Evolutionary conservation across 2,329 filamentous ascomycete species (phyloP).

Genomic region (Alternaria dauci): DNA sequence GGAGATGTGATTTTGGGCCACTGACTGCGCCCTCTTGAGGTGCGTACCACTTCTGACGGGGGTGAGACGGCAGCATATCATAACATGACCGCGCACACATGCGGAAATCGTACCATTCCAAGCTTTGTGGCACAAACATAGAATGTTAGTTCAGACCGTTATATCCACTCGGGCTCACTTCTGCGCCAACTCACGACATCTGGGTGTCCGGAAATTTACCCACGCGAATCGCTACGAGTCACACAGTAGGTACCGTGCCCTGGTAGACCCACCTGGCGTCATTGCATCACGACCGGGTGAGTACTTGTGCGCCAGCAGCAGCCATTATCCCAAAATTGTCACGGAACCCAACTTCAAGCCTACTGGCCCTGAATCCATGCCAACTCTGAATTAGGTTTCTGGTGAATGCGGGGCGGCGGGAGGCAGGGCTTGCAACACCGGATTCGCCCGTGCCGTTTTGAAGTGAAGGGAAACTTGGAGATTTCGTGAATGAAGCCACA

Average conservation of each 20-base stretch:
- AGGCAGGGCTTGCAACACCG: conserved; percentile 11
- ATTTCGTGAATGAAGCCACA: conserved; percentile 2
- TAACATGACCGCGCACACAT: conserved; percentile 2
- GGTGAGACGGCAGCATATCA: neutral
- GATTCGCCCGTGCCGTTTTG: neutral
- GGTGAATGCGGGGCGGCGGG: conserved; percentile 15
- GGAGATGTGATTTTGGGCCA: neutral
- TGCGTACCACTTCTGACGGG: neutral
- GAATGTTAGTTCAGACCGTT: neutral
- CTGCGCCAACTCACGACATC: neutral
- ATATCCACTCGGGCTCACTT: neutral
- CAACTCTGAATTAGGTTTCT: conserved; percentile 15
- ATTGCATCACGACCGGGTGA: conserved; percentile 15
- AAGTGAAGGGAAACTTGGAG: neutral
- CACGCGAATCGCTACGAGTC: conserved; percentile 21
- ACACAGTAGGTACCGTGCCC: conserved; percentile 3
- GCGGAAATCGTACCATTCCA: conserved; percentile 1
- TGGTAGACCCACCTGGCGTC: conserved; percentile 3
- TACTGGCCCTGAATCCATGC: conserved; percentile 11
- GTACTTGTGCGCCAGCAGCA: conserved; percentile 16
- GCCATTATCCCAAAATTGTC: neutral
- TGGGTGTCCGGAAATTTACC: conserved; percentile 16
- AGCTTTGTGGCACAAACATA: neutral
- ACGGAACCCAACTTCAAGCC: neutral
- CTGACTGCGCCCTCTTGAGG: neutral